These are phyloP conservation scores for Grifola frondosa DNA, from an alignment of 1,284 basidiomycete species.

Conservation along the genomic window DNA sequence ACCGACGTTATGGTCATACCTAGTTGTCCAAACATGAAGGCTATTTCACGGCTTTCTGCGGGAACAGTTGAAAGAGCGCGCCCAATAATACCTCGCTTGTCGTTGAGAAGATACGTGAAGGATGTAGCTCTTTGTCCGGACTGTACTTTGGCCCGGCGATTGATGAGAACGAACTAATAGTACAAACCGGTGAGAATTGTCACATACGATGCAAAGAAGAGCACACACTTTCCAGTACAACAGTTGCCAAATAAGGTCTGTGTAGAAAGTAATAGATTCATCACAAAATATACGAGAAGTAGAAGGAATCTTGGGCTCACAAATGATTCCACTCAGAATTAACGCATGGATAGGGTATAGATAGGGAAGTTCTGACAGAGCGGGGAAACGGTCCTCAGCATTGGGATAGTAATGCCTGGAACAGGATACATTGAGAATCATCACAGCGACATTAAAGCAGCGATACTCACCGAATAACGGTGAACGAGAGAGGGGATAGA, in stretches of 20 bases:
- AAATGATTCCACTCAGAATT: slow-evolving; percentile 69
- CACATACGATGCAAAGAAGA: neutral
- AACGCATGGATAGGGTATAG: slow-evolving; percentile 65
- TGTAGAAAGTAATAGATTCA: slow-evolving; percentile 4
- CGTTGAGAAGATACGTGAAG: slow-evolving; percentile 81
- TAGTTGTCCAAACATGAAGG: slow-evolving; percentile 87
- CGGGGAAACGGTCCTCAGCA: slow-evolving; percentile 78
- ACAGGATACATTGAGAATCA: slow-evolving; percentile 4
- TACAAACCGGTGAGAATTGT: neutral
- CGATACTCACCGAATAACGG: slow-evolving; percentile 71
- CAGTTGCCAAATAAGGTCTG: slow-evolving; percentile 86
- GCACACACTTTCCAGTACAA: slow-evolving; percentile 81
- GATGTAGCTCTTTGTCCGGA: slow-evolving; percentile 86
- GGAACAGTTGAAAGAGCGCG: slow-evolving; percentile 60
- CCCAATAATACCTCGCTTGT: slow-evolving; percentile 83
- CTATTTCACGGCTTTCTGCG: slow-evolving; percentile 61
- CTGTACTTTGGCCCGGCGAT: slow-evolving; percentile 81
- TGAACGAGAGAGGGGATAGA: slow-evolving; percentile 88
- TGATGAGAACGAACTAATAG: slow-evolving; percentile 83
- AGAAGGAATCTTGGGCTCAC: slow-evolving; percentile 47
- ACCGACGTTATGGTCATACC: slow-evolving; percentile 41
- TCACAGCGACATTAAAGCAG: neutral
- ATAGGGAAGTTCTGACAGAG: slow-evolving; percentile 62
- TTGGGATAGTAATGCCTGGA: slow-evolving; percentile 80
- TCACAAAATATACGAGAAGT: slow-evolving; percentile 13